Evolutionary conservation across 805 yeast species (phyloP), one percentile per base, ranked within the genome.

Genomic region (Phaffomyces opuntiae): DNA sequence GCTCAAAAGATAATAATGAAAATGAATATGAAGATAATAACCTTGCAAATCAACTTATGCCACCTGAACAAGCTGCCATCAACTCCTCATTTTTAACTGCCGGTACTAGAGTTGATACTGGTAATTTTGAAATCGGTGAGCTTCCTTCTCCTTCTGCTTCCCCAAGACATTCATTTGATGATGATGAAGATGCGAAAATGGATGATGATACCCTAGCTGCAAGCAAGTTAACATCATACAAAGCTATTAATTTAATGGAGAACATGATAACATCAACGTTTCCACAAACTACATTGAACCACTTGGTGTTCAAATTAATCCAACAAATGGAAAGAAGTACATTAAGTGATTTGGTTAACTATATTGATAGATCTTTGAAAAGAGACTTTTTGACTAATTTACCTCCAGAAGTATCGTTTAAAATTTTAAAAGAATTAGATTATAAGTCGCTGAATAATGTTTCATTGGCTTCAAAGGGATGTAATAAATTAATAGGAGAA

Each of bases 361-460:
- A 74, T 3, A 68, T 87, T 13, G 72, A 73, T 27, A 61, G 66
- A 7, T 73, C 80, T 11, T 72, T 93, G 56, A 77, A 79, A 53
- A 77, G 91, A 56, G 98, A 93, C 57, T 64, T 93, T 36, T 61
- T 91, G 9, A 60, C 79, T 12, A 66, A 74, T 40, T 66, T 93
- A 29, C 99, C 99, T 0, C 56, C 77, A 0, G 98, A 93, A 59
- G 69, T 93, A 11, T 65, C 87, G 2, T 68, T 77, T 52, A 75
- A 78, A 39, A 80, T 93, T 9, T 68, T 93, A 43, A 66, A 74
- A 3, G 73, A 77, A 47, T 68, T 91, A 47, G 90, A 87, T 57
- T 74, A 75, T 51, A 57, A 67, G 38, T 77, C 90, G 4, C 69
- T 93, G 24, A 67, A 80, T 34, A 70, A 74, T 9, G 75, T 83